phyloP scores from a whole-genome alignment of 2,329 filamentous ascomycete genomes.

The Penicillium hesseltinei region DNA sequence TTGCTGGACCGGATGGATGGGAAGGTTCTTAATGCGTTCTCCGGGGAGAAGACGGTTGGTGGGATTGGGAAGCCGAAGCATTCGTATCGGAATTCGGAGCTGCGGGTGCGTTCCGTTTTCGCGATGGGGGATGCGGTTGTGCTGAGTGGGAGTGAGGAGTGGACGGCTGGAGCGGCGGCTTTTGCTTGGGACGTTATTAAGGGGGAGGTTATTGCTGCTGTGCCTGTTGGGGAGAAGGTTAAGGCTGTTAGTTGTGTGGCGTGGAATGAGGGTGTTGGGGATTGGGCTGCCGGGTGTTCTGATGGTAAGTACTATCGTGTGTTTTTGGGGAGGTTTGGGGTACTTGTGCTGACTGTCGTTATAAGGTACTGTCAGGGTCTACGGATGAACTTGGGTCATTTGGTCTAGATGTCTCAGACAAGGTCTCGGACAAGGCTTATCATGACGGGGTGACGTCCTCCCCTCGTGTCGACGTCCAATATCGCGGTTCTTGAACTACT shows the following conservation, averaged over 20 bases:
- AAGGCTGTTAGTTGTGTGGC: constrained; percentile 47
- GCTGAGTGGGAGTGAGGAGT: constrained; percentile 73
- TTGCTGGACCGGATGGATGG: constrained; percentile 79
- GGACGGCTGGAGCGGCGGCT: constrained; percentile 28
- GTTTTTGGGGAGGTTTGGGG: not conserved
- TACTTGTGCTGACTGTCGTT: not conserved
- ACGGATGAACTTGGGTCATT: not conserved
- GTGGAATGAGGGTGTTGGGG: constrained; percentile 44
- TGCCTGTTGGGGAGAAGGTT: constrained; percentile 48
- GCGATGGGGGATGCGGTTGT: constrained; percentile 75
- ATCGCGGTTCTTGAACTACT: not conserved
- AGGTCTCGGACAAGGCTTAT: not conserved
- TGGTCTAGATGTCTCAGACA: not conserved
- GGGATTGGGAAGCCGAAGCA: constrained; percentile 24
- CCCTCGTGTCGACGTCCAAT: not conserved
- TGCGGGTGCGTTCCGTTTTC: constrained; percentile 73
- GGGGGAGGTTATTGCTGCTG: constrained; percentile 63
- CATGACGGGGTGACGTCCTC: not conserved
- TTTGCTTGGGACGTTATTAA: constrained; percentile 79
- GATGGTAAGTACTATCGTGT: constrained; percentile 36
- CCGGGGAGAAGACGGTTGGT: constrained; percentile 43
- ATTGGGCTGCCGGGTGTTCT: constrained; percentile 44
- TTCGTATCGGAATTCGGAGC: constrained; percentile 60
- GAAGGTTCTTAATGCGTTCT: constrained; percentile 69
- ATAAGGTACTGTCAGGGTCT: constrained; percentile 7